These are phyloP conservation scores for Boletus austroedulis DNA, from an alignment of 1,284 basidiomycete genomes.

Conservation along the genomic window DNA sequence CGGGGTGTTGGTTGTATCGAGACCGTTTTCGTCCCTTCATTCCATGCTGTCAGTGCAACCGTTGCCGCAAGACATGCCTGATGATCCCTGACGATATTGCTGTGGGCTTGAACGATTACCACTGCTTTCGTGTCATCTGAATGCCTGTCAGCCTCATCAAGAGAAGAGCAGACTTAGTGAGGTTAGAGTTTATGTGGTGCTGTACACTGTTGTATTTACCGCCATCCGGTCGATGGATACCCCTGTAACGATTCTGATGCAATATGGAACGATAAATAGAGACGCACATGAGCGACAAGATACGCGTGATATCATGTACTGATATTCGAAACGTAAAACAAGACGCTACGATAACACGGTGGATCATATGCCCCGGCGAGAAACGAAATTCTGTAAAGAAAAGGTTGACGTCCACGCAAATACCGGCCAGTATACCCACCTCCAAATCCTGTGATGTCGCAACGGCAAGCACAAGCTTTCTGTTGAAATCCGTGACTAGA, in stretches of 20 bases:
- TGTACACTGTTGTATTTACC: not conserved
- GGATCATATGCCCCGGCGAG: slow-evolving; percentile 46
- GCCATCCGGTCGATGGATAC: not conserved
- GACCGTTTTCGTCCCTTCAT: not conserved
- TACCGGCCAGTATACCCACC: slow-evolving; percentile 36
- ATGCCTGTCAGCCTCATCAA: not conserved
- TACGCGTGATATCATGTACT: not conserved
- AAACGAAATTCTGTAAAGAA: slow-evolving; percentile 48
- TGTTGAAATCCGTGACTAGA: slow-evolving; percentile 74
- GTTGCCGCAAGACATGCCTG: not conserved
- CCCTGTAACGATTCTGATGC: not conserved
- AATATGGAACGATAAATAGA: not conserved
- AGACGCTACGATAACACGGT: not conserved
- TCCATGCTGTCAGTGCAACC: not conserved
- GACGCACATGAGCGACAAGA: not conserved
- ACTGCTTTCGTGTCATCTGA: not conserved
- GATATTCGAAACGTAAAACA: not conserved
- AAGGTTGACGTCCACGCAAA: not conserved
- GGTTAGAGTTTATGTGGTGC: not conserved
- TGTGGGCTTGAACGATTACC: not conserved
- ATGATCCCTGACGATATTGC: not conserved
- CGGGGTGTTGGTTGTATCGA: not conserved
- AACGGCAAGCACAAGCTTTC: slow-evolving; percentile 85
- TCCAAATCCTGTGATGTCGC: slow-evolving; percentile 80
- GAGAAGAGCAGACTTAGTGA: not conserved